Conservation (phyloP, 331 rosid species). For the Acacia concinna region DNA sequence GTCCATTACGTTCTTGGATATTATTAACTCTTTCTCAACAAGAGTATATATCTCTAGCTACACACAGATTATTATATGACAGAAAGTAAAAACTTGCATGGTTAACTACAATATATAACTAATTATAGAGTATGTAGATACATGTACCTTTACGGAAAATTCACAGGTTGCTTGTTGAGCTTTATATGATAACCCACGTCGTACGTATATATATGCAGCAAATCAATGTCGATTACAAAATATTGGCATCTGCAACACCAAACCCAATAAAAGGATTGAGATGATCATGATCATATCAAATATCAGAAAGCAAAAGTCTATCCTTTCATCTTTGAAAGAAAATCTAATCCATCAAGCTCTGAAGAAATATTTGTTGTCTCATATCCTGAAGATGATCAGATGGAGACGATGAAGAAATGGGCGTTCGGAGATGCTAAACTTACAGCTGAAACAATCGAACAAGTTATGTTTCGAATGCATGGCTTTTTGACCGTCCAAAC, state of each 20-base stretch:
- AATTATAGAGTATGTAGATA: neutral
- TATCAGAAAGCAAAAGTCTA: neutral
- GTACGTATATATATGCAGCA: neutral
- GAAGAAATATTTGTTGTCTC: neutral
- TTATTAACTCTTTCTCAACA: too few species aligned
- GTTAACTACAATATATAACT: too few species aligned
- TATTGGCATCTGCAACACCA: neutral
- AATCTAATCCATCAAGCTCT: neutral
- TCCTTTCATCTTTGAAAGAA: neutral
- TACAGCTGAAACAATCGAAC: neutral
- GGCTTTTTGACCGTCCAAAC: neutral
- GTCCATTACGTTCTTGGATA: neutral
- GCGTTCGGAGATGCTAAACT: neutral
- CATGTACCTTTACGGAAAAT: neutral
- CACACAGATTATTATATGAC: too few species aligned
- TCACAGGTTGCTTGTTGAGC: neutral
- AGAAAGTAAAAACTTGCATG: neutral
- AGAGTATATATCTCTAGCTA: too few species aligned
- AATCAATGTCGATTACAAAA: neutral
- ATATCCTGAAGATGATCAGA: neutral
- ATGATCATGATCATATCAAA: neutral
- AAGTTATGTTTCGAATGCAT: neutral
- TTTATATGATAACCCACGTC: neutral
- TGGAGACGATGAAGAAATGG: neutral
- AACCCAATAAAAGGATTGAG: neutral